Percentiles rank a stretch among this genome's conserved stretches.
These are phyloP conservation scores for Aspergillus luchuensis DNA, from an alignment of 2,329 filamentous ascomycete genomes.

Conservation along the genomic window DNA sequence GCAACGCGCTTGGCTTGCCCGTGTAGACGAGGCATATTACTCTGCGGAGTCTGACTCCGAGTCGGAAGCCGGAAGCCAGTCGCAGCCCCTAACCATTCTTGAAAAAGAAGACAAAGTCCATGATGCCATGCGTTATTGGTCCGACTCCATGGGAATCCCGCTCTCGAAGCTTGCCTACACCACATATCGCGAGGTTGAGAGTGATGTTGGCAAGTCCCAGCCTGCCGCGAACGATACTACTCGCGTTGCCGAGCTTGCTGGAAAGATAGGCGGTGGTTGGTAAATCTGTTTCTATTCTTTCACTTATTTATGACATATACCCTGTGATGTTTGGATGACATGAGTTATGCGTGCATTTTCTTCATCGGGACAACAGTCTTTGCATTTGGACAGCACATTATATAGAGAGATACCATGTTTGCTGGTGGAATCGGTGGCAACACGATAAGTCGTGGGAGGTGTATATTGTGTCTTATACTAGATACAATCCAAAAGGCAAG, in stretches of 20 bases:
- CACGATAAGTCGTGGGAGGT: no score
- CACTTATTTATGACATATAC: slow-evolving; percentile 24
- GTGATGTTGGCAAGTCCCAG: slow-evolving; percentile 82
- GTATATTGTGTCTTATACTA: background rate
- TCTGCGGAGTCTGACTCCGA: slow-evolving; percentile 66
- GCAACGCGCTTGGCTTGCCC: slow-evolving; percentile 81
- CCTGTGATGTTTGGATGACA: slow-evolving; percentile 15
- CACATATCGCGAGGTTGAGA: slow-evolving; percentile 88
- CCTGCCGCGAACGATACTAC: slow-evolving; percentile 66
- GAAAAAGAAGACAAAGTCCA: slow-evolving; percentile 51
- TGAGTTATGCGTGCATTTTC: background rate
- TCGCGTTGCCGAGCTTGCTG: slow-evolving; percentile 81
- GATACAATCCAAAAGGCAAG: no score
- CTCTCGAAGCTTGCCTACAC: slow-evolving; percentile 77
- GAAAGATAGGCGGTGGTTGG: slow-evolving; percentile 93
- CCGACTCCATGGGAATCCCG: slow-evolving; percentile 67
- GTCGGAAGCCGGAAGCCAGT: slow-evolving; percentile 31
- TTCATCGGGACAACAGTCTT: slow-evolving; percentile 2
- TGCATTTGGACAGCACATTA: slow-evolving; percentile 9
- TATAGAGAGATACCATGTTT: slow-evolving; percentile 22
- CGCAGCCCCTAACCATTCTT: slow-evolving; percentile 26
- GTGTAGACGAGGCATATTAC: slow-evolving; percentile 88
- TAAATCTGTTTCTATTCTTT: slow-evolving; percentile 46
- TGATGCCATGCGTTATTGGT: slow-evolving; percentile 75
- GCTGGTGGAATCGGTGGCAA: no score